A percentile compares a stretch with the other conserved stretches of the same genome.
phyloP scores from a whole-genome alignment of 441 rosid genomes.

The Cnidoscolus chayamansa region DNA sequence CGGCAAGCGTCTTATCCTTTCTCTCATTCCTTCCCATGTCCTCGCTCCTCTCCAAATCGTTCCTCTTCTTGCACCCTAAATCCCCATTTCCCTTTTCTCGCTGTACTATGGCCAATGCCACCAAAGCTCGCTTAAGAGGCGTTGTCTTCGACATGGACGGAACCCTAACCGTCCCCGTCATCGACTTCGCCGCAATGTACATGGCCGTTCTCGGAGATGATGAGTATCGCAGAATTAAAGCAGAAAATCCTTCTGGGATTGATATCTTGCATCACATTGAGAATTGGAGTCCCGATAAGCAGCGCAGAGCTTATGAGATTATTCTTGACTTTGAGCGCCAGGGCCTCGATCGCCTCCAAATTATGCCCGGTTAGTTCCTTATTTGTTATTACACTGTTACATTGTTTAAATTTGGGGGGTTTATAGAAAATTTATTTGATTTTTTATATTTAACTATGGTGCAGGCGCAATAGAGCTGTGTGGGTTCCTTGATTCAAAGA shows the following conservation, averaged over 20 bases:
- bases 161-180: slow-evolving; percentile 80
- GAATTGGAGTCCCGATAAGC: slow-evolving; percentile 57
- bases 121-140: slow-evolving; percentile 59
- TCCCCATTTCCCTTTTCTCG: slow-evolving; percentile 18
- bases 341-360: slow-evolving; percentile 78
- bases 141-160: slow-evolving; percentile 97
- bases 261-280: slow-evolving; percentile 81
- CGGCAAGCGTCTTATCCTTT: too few species aligned
- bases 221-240: slow-evolving; percentile 61
- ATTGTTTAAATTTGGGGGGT: background rate
- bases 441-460: slow-evolving; percentile 19
- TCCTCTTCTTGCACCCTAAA: slow-evolving; percentile 17
- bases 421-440: background rate
- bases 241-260: slow-evolving; percentile 70
- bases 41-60: slow-evolving; percentile 29
- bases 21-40: slow-evolving; percentile 1
- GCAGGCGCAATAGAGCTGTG: slow-evolving; percentile 79
- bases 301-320: slow-evolving; percentile 50
- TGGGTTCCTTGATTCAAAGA: slow-evolving; percentile 78
- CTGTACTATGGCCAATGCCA: slow-evolving; percentile 18
- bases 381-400: background rate
- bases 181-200: slow-evolving; percentile 90
- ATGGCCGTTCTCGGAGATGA: slow-evolving; percentile 71
- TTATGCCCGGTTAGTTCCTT: slow-evolving; percentile 71
- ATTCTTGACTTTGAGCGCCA: slow-evolving; percentile 70